Evolutionary conservation across 176 grass and related monocot species (phyloP).

Genomic region (Raddia guianensis): DNA sequence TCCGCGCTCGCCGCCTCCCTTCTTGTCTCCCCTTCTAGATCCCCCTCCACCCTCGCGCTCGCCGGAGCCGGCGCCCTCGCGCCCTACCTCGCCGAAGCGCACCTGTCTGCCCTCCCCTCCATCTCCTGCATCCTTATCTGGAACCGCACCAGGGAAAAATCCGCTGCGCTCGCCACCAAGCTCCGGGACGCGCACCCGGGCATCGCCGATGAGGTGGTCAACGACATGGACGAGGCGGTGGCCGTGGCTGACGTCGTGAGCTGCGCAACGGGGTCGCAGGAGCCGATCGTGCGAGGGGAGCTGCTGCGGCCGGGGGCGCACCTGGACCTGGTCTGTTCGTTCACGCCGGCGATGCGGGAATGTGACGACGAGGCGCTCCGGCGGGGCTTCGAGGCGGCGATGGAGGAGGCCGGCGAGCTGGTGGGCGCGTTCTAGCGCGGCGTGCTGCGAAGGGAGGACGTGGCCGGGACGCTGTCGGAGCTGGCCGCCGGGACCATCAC

Average conservation of each 20-base stretch:
- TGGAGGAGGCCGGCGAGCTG: slow-evolving; percentile 89
- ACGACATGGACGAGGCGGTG: slow-evolving; percentile 70
- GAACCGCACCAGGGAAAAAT: slow-evolving; percentile 77
- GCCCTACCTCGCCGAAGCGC: slow-evolving; percentile 72
- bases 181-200: slow-evolving; percentile 47
- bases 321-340: slow-evolving; percentile 74
- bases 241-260: slow-evolving; percentile 66
- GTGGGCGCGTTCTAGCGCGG: slow-evolving; percentile 72
- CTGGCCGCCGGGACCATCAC: slow-evolving; percentile 54
- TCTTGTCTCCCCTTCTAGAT: slow-evolving; percentile 35
- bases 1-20: slow-evolving; percentile 72
- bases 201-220: slow-evolving; percentile 45
- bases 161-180: slow-evolving; percentile 48
- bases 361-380: slow-evolving; percentile 86
- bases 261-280: slow-evolving; percentile 76
- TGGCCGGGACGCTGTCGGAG: slow-evolving; percentile 68
- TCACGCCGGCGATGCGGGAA: slow-evolving; percentile 80
- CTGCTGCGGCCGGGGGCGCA: slow-evolving; percentile 75
- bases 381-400: slow-evolving; percentile 79
- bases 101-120: slow-evolving; percentile 59
- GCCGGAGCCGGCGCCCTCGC: slow-evolving; percentile 74
- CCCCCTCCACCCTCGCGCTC: slow-evolving; percentile 58
- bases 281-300: slow-evolving; percentile 63
- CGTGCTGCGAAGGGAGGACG: slow-evolving; percentile 59
- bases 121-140: slow-evolving; percentile 77